phyloP scores from a whole-genome alignment of 2,329 filamentous ascomycete genomes.

The Aspergillus transmontanensis region DNA sequence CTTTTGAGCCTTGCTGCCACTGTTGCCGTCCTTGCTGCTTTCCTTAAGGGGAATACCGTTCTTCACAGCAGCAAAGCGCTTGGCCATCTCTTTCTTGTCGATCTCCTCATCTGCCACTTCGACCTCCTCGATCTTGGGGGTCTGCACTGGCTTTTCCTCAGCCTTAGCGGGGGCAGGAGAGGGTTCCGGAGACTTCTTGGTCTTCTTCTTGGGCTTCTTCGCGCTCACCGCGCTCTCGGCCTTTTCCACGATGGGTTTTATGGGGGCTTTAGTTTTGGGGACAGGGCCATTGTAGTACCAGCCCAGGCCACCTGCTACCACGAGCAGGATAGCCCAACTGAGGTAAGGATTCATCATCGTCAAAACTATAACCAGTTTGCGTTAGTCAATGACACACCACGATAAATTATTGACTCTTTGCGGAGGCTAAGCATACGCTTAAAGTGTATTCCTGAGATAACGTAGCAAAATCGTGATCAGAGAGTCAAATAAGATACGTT shows the following conservation, averaged over 20 bases:
- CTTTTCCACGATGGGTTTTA: conserved; percentile 38
- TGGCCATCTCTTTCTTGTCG: conserved; percentile 75
- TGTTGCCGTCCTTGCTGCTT: conserved; percentile 15
- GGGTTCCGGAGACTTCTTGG: conserved; percentile 35
- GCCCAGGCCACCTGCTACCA: conserved; percentile 43
- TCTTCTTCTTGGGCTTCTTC: conserved; percentile 47
- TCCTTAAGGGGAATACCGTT: conserved; percentile 64
- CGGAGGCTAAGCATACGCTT: conserved; percentile 9
- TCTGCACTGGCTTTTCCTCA: conserved; percentile 34
- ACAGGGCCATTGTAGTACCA: conserved; percentile 45
- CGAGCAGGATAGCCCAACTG: conserved; percentile 48
- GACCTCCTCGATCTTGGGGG: conserved; percentile 30
- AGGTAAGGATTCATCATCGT: conserved; percentile 48
- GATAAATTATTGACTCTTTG: background rate
- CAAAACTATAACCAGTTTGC: conserved; percentile 12
- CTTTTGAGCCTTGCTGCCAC: conserved; percentile 49
- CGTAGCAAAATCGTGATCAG: conserved; percentile 16
- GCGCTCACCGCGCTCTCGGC: conserved; percentile 31
- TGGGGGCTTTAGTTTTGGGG: conserved; percentile 33
- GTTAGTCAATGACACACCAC: conserved; percentile 7
- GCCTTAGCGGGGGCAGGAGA: conserved; percentile 31
- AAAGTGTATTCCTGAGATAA: conserved; percentile 9
- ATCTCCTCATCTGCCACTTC: conserved; percentile 58
- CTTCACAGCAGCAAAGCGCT: conserved; percentile 70
- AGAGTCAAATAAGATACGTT: background rate